Evolutionary conservation across 1,284 basidiomycete genomes (phyloP), one percentile per base, ranked within the genome.

Genomic region (Austroboletus niveus): DNA sequence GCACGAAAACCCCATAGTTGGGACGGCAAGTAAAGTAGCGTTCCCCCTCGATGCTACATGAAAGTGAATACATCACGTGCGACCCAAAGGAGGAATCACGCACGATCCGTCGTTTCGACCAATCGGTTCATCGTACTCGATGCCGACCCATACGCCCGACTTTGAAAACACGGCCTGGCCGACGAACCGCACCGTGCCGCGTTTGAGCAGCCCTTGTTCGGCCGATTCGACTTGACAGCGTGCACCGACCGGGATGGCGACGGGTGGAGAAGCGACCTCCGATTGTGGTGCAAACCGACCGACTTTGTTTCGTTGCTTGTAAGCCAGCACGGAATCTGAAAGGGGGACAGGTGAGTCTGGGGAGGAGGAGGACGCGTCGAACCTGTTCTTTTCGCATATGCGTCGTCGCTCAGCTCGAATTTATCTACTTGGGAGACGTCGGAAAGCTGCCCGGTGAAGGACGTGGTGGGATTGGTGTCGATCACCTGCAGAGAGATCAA

Each of bases 101-200:
- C 69, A 95, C 92, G 85, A 85, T 59, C 96, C 96, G 68, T 98
- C 90, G 58, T 96, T 95, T 73, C 95, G 98, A 11, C 96, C 95
- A 11, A 94, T 80, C 1, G 97, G 96, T 64, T 98, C 97, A 66
- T 99, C 97, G 62, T 96, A 92, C 69, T 97, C 92, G 8, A 99
- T 78, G 1, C 96, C 97, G 3, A 98, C 81, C 96, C 96, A 98
- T 0, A 82, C 66, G 0, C 87, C 87, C 45, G 47, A 6, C 54
- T 77, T 83, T 32, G 84, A 84, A 63, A 98, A 97, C 48, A 79
- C 76, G 0, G 94, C 92, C 27, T 73, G 66, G 0, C 97, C 97
- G 11, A 95, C 85, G 62, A 87, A 99, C 9, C 86, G 78, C 22
- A 99, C 84, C 0, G 85, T 87, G 0, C 96, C 96, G 80, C 0